These are phyloP conservation scores for Dothideomycetes sp. DNA, from an alignment of 2,329 filamentous ascomycete genomes.

Conservation along the genomic window DNA sequence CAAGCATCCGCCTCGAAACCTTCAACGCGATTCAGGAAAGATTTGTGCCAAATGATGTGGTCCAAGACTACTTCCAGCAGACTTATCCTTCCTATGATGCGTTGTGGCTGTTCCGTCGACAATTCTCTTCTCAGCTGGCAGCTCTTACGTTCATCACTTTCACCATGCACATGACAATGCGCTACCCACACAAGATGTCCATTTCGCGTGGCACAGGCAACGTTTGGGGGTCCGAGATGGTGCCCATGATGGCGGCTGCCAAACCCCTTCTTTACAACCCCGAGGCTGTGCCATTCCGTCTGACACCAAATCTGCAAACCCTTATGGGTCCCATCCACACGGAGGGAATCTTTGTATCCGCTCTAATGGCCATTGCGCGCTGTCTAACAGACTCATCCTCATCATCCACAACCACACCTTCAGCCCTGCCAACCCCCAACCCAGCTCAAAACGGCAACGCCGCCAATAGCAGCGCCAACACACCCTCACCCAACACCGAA, in stretches of 20 bases:
- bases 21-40: slow-evolving; percentile 90
- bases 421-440: slow-evolving; percentile 15
- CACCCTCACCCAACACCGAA: background rate
- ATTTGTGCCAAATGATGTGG: slow-evolving; percentile 75
- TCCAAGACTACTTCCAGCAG: slow-evolving; percentile 79
- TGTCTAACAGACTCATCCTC: slow-evolving; percentile 64
- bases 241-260: slow-evolving; percentile 74
- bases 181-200: slow-evolving; percentile 90
- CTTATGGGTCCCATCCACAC: slow-evolving; percentile 93
- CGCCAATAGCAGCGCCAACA: background rate
- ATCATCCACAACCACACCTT: slow-evolving; percentile 14
- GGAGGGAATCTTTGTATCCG: slow-evolving; percentile 91
- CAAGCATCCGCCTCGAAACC: slow-evolving; percentile 59
- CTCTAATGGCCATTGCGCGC: slow-evolving; percentile 91
- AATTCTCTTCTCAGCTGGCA: slow-evolving; percentile 93
- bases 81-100: slow-evolving; percentile 84
- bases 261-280: slow-evolving; percentile 91
- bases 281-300: slow-evolving; percentile 91
- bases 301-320: slow-evolving; percentile 91
- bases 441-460: slow-evolving; percentile 4
- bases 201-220: slow-evolving; percentile 82
- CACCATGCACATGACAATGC: slow-evolving; percentile 91
- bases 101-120: slow-evolving; percentile 97
- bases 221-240: slow-evolving; percentile 91
- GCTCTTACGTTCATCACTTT: slow-evolving; percentile 98